These are phyloP conservation scores for Dalbergia oliveri DNA, from an alignment of 306 rosid species.

Conservation along the genomic window DNA sequence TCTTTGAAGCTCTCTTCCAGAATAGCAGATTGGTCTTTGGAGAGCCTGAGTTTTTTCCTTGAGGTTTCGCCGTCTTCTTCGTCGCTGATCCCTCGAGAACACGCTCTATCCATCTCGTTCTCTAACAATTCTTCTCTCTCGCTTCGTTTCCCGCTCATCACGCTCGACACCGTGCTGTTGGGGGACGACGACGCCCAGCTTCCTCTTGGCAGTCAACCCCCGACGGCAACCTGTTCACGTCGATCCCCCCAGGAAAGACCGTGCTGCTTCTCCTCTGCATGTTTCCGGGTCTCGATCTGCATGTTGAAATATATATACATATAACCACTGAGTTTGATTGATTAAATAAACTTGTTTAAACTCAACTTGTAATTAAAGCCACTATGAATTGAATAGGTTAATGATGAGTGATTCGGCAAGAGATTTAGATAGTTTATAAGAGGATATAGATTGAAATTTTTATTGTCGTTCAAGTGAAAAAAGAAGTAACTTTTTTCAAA, in stretches of 20 bases:
- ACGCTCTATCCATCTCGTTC: slow-evolving; percentile 66
- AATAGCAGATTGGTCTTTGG: slow-evolving; percentile 89
- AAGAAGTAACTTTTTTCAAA: too few species aligned
- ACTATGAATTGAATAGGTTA: too few species aligned
- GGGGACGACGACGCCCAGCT: slow-evolving; percentile 83
- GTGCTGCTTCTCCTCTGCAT: slow-evolving; percentile 50
- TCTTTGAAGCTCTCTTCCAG: slow-evolving; percentile 93
- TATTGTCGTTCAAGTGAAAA: too few species aligned
- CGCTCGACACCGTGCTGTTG: slow-evolving; percentile 88
- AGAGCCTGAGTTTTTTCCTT: slow-evolving; percentile 86
- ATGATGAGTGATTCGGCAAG: too few species aligned
- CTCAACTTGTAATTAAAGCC: too few species aligned
- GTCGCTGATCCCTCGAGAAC: slow-evolving; percentile 74
- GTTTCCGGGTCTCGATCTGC: slow-evolving; percentile 71
- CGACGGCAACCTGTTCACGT: slow-evolving; percentile 83
- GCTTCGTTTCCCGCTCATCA: slow-evolving; percentile 84
- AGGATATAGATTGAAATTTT: too few species aligned
- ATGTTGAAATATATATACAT: neutral
- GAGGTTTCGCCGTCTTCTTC: slow-evolving; percentile 91
- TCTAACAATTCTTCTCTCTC: slow-evolving; percentile 64
- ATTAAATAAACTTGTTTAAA: too few species aligned
- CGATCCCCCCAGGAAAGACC: slow-evolving; percentile 77
- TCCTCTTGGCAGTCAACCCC: slow-evolving; percentile 71
- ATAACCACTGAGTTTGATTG: too few species aligned
- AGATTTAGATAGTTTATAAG: too few species aligned